These are phyloP conservation scores for Cyclotella kingstonii DNA, from an alignment of 108 stramenopile genomes.

Conservation along the genomic window DNA sequence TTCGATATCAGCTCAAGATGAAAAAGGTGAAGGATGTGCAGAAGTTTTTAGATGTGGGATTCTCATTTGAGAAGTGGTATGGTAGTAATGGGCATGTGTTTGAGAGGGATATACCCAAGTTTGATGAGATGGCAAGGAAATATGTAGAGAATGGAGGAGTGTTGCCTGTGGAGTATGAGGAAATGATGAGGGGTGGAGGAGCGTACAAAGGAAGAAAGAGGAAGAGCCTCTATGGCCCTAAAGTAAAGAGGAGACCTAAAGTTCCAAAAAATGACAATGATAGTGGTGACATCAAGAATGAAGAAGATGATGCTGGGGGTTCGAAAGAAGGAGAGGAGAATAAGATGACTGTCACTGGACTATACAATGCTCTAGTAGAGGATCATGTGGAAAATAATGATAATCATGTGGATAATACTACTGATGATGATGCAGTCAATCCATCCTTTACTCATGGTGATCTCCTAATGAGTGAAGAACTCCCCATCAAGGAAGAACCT, in stretches of 20 bases:
- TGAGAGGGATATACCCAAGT: constrained; percentile 29
- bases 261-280: neutral
- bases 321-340: neutral
- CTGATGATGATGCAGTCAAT: too few species aligned
- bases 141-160: constrained; percentile 38
- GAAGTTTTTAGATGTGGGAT: constrained; percentile 38
- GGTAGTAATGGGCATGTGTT: constrained; percentile 34
- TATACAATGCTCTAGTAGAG: too few species aligned
- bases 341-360: too few species aligned
- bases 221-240: constrained; percentile 12
- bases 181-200: constrained; percentile 18
- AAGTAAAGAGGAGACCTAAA: neutral
- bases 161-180: constrained; percentile 15
- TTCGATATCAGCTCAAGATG: constrained; percentile 34
- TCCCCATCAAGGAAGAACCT: too few species aligned
- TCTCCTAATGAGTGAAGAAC: too few species aligned
- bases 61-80: constrained; percentile 45
- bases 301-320: neutral
- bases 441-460: too few species aligned
- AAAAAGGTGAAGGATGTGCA: constrained; percentile 27
- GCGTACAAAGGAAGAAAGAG: constrained; percentile 2
- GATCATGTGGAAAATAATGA: too few species aligned
- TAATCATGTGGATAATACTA: too few species aligned
- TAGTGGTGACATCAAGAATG: neutral
- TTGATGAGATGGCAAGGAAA: constrained; percentile 28